A percentile compares a stretch with the other conserved stretches of the same genome.
phyloP scores from a whole-genome alignment of 2,329 filamentous ascomycete genomes.

The Trichoderma atrobrunneum region DNA sequence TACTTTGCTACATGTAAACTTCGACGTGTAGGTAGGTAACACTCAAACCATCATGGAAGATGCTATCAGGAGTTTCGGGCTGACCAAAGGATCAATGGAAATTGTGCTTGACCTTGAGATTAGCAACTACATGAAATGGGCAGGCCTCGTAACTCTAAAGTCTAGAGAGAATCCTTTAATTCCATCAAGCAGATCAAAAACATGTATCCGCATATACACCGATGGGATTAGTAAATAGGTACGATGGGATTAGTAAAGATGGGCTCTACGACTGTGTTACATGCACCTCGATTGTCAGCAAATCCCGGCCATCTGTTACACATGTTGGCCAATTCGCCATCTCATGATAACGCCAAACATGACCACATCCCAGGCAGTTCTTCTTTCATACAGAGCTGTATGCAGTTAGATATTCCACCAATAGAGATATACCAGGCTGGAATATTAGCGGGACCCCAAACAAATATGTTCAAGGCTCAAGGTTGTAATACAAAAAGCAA shows the following conservation, averaged over 20 bases:
- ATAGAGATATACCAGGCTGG: no score
- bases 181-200: background rate
- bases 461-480: no score
- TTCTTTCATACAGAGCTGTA: background rate
- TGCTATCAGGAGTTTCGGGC: no score
- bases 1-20: no score
- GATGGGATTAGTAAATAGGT: background rate
- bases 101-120: background rate
- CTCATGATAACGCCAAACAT: background rate
- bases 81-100: background rate
- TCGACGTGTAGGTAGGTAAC: no score
- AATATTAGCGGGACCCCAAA: no score
- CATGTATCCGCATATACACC: background rate
- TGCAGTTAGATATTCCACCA: no score
- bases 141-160: background rate
- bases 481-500: no score
- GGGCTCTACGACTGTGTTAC: no score
- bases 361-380: background rate
- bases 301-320: background rate
- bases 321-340: rapidly evolving
- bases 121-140: background rate
- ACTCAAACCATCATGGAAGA: no score
- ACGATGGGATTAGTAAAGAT: background rate
- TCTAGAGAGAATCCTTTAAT: background rate
- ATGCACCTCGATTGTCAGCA: background rate